phyloP scores from a whole-genome alignment of 306 rosid species.

The Vicia villosa region DNA sequence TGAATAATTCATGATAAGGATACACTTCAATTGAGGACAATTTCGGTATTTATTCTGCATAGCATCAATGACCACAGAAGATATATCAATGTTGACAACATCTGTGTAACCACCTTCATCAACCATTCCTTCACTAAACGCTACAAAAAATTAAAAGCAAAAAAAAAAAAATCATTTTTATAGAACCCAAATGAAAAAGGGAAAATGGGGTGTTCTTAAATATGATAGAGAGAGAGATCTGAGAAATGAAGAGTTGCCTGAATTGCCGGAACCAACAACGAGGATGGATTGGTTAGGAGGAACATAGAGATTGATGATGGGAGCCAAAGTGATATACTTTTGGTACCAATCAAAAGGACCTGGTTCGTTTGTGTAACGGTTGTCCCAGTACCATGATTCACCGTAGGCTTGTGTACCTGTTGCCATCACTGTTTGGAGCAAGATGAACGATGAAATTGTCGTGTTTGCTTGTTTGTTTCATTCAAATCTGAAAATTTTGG shows the following conservation, averaged over 20 bases:
- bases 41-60: conserved; percentile 62
- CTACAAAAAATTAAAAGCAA: conserved; percentile 42
- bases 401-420: conserved; percentile 74
- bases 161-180: not conserved
- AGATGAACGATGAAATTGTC: not conserved
- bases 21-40: conserved; percentile 66
- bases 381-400: conserved; percentile 87
- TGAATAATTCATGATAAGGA: conserved; percentile 27
- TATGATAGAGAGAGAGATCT: conserved; percentile 14
- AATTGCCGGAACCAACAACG: conserved; percentile 83
- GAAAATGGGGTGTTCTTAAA: conserved; percentile 1
- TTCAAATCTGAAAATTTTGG: not conserved
- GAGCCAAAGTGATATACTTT: conserved; percentile 68
- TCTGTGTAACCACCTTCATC: conserved; percentile 79
- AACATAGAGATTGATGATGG: conserved; percentile 64
- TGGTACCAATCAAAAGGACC: conserved; percentile 90
- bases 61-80: conserved; percentile 73
- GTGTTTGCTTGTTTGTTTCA: not conserved
- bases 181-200: conserved; percentile 13
- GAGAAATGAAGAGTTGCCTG: conserved; percentile 44
- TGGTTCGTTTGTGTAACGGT: conserved; percentile 73
- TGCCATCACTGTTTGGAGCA: conserved; percentile 36
- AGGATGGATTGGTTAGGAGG: conserved; percentile 51
- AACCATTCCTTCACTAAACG: conserved; percentile 76
- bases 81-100: conserved; percentile 77